Evolutionary conservation across 2,329 filamentous ascomycete genomes (phyloP).

Genomic region (Westerdykella ornata): DNA sequence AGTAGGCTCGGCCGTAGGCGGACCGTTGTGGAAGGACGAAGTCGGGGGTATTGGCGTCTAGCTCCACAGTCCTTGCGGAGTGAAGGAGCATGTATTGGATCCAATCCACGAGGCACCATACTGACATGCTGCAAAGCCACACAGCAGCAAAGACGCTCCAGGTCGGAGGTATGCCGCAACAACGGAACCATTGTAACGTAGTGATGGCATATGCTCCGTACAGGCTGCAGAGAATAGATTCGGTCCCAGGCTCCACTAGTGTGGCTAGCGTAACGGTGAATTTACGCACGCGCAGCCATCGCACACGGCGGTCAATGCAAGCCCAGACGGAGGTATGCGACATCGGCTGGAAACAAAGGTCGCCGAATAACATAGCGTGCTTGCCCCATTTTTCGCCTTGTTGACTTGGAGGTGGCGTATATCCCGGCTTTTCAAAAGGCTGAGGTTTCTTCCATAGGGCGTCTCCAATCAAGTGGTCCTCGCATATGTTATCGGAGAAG

Average conservation of each 20-base stretch:
- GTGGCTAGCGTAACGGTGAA: constrained; percentile 88
- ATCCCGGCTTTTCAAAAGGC: constrained; percentile 23
- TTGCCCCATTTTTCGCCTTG: constrained; percentile 54
- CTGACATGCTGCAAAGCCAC: constrained; percentile 59
- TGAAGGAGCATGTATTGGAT: constrained; percentile 68
- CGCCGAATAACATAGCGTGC: constrained; percentile 76
- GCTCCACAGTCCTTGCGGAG: constrained; percentile 61
- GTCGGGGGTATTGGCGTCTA: constrained; percentile 64
- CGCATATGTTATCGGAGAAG: constrained; percentile 94
- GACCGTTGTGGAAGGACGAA: constrained; percentile 55
- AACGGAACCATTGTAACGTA: constrained; percentile 59
- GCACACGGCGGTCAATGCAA: constrained; percentile 72
- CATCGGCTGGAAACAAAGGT: constrained; percentile 86
- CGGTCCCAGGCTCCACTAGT: constrained; percentile 84
- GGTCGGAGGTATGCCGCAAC: constrained; percentile 53
- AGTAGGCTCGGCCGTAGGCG: constrained; percentile 27
- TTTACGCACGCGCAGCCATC: constrained; percentile 90
- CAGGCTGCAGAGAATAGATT: constrained; percentile 74
- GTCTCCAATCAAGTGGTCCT: constrained; percentile 93
- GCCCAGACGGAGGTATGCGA: constrained; percentile 68
- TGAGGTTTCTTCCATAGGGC: constrained; percentile 66
- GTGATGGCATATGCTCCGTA: constrained; percentile 76
- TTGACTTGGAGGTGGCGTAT: constrained; percentile 18
- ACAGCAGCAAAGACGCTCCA: constrained; percentile 60
- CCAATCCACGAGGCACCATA: constrained; percentile 74